Evolutionary conservation across 2,329 filamentous ascomycete genomes (phyloP), one percentile per base, ranked within the genome.

Genomic region (Exophiala bonariae): DNA sequence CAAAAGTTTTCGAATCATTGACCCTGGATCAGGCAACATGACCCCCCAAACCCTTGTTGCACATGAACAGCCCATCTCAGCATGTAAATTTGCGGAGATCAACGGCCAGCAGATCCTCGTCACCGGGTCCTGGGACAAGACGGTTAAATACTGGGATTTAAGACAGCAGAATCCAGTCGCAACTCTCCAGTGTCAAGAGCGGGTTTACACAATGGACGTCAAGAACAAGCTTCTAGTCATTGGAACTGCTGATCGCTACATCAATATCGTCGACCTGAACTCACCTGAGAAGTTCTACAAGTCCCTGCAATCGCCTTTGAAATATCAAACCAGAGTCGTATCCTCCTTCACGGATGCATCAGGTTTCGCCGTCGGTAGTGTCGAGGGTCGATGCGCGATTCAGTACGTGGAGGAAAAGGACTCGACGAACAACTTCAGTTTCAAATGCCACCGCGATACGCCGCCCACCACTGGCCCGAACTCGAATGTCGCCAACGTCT

Each of bases 351-450:
- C 85, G 11, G 92, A 99, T 66, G 87, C 89, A 5, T 84, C 83
- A 1, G 93, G 93, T 4, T 99, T 95, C 63, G 93, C 93, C 1
- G 88, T 99, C 41, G 93, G 93, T 44, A 95, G 89, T 65, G 96
- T 99, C 61, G 93, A 99, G 68, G 93, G 93, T 22, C 86, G 93
- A 46, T 99, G 93, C 67, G 93, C 93, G 2, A 99, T 99, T 55
- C 93, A 99, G 66, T 97, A 99, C 62, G 89, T 96, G 28, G 92
- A 99, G 62, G 93, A 99, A 34, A 96, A 96, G 70, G 90, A 99
- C 66, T 75, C 86, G 3, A 81, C 84, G 61, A 87, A 85, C 63
- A 97, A 99, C 75, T 99, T 99, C 77, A 96, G 89, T 33, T 99
- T 99, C 83, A 97, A 97, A 72, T 99, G 93, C 71, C 93, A 99